Evolutionary conservation across 1,284 basidiomycete genomes (phyloP), one percentile per base, ranked within the genome.

Genomic region (Garcileccinum viscosum): DNA sequence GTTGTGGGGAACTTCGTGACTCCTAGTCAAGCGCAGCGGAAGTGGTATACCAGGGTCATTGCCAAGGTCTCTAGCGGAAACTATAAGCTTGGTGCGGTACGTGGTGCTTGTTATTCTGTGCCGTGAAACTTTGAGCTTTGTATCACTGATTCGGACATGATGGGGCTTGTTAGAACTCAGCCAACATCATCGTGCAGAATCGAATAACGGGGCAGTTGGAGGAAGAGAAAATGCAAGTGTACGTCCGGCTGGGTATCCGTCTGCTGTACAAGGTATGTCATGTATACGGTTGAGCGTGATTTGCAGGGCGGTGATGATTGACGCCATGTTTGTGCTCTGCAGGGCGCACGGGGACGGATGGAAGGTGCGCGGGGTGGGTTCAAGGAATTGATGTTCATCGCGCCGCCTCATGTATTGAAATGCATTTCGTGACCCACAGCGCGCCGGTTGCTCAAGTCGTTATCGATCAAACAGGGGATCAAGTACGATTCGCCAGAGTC

Each of bases 201-300:
- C 86, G 96, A 17, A 80, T 89, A 76, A 97, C 95, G 2, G 97
- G 98, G 0, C 94, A 96, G 80, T 80, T 99, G 69, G 93, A 97
- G 76, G 98, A 99, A 82, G 98, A 99, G 82, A 99, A 99, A 85
- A 98, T 97, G 93, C 93, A 96, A 78, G 94, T 96, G 4, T 98
- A 98, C 78, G 96, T 99, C 0, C 85, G 97, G 47, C 82, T 98
- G 24, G 97, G 97, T 14, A 99, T 99, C 76, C 86, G 97, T 22
- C 80, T 99, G 67, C 81, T 98, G 68, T 99, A 98, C 87, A 97
- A 97, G 86, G 90, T 88, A 14, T 30, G 79, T 76, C 35, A 4
- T 61, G 32, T 59, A 38, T 53, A 59, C 37, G 62, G 59, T 64
- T 35, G 64, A 24, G 22, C 17, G 65, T 38, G 53, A 24, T 59